Base-by-base conservation (phyloP, 495 filamentous ascomycete species). In the Penicillium cosmopolitanum region DNA sequence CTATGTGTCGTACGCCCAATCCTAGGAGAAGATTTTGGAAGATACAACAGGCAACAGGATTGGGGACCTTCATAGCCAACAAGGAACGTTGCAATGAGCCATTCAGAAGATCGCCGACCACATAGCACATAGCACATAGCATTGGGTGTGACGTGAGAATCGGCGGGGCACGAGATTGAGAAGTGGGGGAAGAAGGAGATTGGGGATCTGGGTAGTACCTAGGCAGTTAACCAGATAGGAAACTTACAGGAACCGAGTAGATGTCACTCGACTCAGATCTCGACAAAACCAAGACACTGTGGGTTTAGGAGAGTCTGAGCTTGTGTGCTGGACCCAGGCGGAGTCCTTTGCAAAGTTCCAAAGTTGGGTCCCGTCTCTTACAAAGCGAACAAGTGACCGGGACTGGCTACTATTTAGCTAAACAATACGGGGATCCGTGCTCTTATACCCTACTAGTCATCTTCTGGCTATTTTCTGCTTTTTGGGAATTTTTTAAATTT, bases 201-300 rank as follows among this genome's bases (percentile, higher is more conserved):
- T 21, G 35, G 34, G 40, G 19, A 23, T 12, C 8, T 38, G 28
- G 28, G 28, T 31, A 31, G 28, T 31, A 31, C 5, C 28, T 31
- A 51, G 34, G 46, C 8, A 38, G 8, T 38, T 38, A 0, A 13
- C 36, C 18, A 21, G 18, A 12, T 38, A 9, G 46, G 15, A n/a
- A 25, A 77, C 76, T 77, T 57, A 79, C 76, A 67, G 56, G 38
- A 50, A 65, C 63, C 53, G 68, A 71, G 66, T 54, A 61, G 56
- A 50, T 61, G 51, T 59, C 63, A 70, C 69, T 67, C 67, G 58
- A 69, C 54, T 68, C 69, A 77, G 64, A 66, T 71, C 61, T 65
- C 55, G 47, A 33, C 50, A 52, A 55, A 69, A 61, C 18, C 61
- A 66, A 71, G 66, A 71, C 76, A 79, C 74, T 65, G 56, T 75